Evolutionary conservation across 2,329 filamentous ascomycete species (phyloP).

Genomic region (Dothideomycetidae sp.): DNA sequence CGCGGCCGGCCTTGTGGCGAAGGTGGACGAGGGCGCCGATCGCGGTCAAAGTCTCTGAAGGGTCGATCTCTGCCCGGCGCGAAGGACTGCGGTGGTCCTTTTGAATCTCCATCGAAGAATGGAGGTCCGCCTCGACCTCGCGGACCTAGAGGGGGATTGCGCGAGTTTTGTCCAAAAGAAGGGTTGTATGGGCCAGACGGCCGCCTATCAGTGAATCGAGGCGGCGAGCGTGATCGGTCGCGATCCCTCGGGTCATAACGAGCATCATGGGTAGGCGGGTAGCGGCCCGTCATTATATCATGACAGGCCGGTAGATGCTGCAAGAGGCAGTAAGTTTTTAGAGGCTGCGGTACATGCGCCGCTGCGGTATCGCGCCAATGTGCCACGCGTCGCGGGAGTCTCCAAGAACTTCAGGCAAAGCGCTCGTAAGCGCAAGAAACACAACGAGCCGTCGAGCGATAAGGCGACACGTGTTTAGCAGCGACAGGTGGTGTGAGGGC

Average conservation of each 20-base stretch:
- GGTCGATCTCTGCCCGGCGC: slow-evolving; percentile 47
- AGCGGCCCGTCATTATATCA: slow-evolving; percentile 13
- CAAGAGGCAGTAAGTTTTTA: no score
- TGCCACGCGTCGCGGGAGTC: no score
- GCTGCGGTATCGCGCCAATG: no score
- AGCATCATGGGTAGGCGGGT: slow-evolving; percentile 14
- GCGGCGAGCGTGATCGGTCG: slow-evolving; percentile 59
- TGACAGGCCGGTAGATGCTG: slow-evolving; percentile 1
- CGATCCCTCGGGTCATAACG: slow-evolving; percentile 29
- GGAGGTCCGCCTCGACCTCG: slow-evolving; percentile 43
- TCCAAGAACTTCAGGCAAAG: no score
- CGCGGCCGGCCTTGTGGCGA: slow-evolving; percentile 45
- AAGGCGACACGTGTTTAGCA: no score
- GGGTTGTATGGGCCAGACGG: slow-evolving; percentile 40
- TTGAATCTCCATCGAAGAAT: slow-evolving; percentile 45
- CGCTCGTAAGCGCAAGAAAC: no score
- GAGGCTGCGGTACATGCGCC: no score
- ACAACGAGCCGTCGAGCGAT: no score
- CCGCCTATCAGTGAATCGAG: slow-evolving; percentile 57
- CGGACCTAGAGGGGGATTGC: slow-evolving; percentile 48
- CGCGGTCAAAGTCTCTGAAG: slow-evolving; percentile 38
- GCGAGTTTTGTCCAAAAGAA: slow-evolving; percentile 15
- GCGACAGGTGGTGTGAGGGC: no score
- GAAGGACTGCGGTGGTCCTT: slow-evolving; percentile 43
- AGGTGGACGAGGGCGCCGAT: slow-evolving; percentile 44